A percentile compares a stretch with the other conserved stretches of the same genome.
Evolutionary conservation across 192 early-diverging fungal species (phyloP).

Genomic region (Coemansia aciculifera): DNA sequence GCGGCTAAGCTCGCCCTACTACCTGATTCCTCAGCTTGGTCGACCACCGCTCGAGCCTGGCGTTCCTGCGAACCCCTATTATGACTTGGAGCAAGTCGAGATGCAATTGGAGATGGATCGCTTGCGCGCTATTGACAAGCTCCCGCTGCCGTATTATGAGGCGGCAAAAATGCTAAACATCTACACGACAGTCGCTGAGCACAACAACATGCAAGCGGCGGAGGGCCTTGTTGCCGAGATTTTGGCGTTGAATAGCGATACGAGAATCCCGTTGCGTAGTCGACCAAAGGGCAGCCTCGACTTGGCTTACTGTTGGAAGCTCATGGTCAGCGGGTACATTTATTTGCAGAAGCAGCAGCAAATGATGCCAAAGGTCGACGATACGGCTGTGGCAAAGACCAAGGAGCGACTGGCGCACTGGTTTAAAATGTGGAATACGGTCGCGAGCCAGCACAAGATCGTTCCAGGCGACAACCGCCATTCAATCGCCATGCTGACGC

Average conservation of each 20-base stretch:
- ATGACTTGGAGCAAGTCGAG: constrained; percentile 40
- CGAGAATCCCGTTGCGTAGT: constrained; percentile 15
- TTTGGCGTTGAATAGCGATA: constrained; percentile 20
- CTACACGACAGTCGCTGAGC: constrained; percentile 41
- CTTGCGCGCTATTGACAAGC: constrained; percentile 46
- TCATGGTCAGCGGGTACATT: constrained; percentile 40
- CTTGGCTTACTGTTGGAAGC: constrained; percentile 33
- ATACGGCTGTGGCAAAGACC: background rate
- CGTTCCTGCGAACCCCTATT: constrained; percentile 15
- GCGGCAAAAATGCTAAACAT: constrained; percentile 38
- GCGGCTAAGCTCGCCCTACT: constrained; percentile 32
- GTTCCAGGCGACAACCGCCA: constrained; percentile 5
- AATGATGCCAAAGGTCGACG: background rate
- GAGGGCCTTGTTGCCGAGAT: constrained; percentile 41
- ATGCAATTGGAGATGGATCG: constrained; percentile 46
- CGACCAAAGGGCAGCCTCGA: constrained; percentile 18
- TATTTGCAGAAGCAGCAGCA: constrained; percentile 16
- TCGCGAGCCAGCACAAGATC: background rate
- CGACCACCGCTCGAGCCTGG: constrained; percentile 8
- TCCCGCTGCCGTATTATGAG: constrained; percentile 30
- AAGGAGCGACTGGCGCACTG: constrained; percentile 29
- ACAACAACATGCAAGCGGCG: constrained; percentile 34
- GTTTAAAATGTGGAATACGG: constrained; percentile 30
- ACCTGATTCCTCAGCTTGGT: constrained; percentile 15
- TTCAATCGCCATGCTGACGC: background rate